Conservation (phyloP, 306 rosid species). For the Malus domestica region ASM211411v1 NC_041792.1:26640907-26641406, state of each 20-base stretch:
- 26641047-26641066: slow-evolving; percentile 91
- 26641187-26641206: slow-evolving; percentile 99
- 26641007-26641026: slow-evolving; percentile 94
- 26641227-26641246: slow-evolving; percentile 99
- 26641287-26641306: slow-evolving; percentile 51
- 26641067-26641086: slow-evolving; percentile 21
- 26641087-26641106: not conserved
- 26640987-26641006: slow-evolving; percentile 97
- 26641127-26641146: slow-evolving; percentile 3
- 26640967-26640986: slow-evolving; percentile 97
- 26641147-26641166: slow-evolving; percentile 3
- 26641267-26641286: slow-evolving; percentile 91
- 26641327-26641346: not conserved
- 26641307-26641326: slow-evolving; percentile 3
- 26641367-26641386: not conserved
- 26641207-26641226: slow-evolving; percentile 96
- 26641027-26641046: slow-evolving; percentile 99
- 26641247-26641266: slow-evolving; percentile 97
- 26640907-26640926: slow-evolving; percentile 99
- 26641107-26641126: not conserved
- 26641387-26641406: slow-evolving; percentile 24
- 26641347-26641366: not conserved
- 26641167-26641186: slow-evolving; percentile 35
- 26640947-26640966: slow-evolving; percentile 99
- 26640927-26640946: slow-evolving; percentile 98